Evolutionary conservation across 768 basidiomycete genomes (phyloP), one percentile per base, ranked within the genome.

Genomic region (Trametes cingulata): DNA sequence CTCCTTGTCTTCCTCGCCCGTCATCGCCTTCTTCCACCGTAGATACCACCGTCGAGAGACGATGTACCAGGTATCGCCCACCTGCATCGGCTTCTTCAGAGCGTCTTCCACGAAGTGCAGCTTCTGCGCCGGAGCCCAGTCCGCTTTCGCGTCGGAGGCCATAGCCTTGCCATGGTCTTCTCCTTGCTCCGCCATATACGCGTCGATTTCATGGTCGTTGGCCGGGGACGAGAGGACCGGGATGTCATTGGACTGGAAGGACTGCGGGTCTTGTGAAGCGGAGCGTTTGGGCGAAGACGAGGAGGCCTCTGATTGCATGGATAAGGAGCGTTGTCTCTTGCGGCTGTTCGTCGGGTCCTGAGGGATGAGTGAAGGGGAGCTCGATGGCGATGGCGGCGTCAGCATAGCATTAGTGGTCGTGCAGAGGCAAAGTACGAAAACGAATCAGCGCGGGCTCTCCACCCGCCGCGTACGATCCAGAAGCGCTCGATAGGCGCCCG

Each of bases 281-380:
- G 90, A 82, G 63, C 93, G 87, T 78, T 95, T 95, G 61, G 85
- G 77, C 27, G 90, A 93, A 24, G 88, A 85, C 25, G 82, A 83
- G 59, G 86, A 85, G 56, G 81, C 77, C 67, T 85, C 83, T 46
- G 90, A 90, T 70, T 88, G 80, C 85, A 87, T 88, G 37, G 90
- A 91, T 66, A 77, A 80, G 63, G 86, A 89, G 68, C 90, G 85
- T 70, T 88, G 86, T 72, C 88, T 80, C 77, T 90, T 90, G 68
- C 88, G 79, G 50, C 69, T 72, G 50, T 67, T 69, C 51, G 76
- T 77, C 57, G 76, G 68, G 52, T 67, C 68, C 63, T 66, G 66
- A 46, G 71, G 40, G 27, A 55, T 64, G 57, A 71, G 66, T 40
- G 66, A 65, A 41, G 68, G 68, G 52, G 66, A 80, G 61, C 71